Base-by-base conservation (phyloP, 2,329 filamentous ascomycete species). In the Xylaria sp. region DNA sequence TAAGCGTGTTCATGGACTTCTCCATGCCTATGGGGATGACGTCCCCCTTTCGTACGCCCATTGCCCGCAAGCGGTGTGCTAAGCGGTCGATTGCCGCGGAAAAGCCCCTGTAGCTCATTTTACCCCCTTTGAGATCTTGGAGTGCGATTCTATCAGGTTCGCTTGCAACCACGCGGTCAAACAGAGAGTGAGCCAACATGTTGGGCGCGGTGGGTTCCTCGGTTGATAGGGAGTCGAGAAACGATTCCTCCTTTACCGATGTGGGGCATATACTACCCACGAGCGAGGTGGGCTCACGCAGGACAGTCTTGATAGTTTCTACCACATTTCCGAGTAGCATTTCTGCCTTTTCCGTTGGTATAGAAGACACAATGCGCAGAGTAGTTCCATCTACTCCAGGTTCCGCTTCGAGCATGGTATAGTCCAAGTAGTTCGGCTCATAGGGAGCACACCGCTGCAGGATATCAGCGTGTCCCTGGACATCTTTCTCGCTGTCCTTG, bases 21-120 rank as follows among this genome's bases (percentile, higher is more conserved):
- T 62, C 50, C 18, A 68, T 61, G 24, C 47, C 57, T 1, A 69
- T 50, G 18, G 57, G 61, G 16, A 68, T 48, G 8, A 59, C 26
- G 2, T 22, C 42, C 18, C 40, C 61, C 47, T 47, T 22, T 18
- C 20, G 46, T 20, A 66, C 45, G 16, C 44, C 44, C 24, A n/a
- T 39, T 2, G 44, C 44, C 44, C 16, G 16, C 4, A 46, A 19
- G 18, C 11, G 21, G 17, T 38, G 34, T 26, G 24, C 24, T 26
- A 26, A 26, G 24, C 24, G 24, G 24, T 26, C 24, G 24, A 11
- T 26, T 11, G 24, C 11, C 24, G 24, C 24, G 11, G 24, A 26
- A 26, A 26, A 26, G 6, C 24, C 24, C 24, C 24, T 26, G 11
- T 26, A 26, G 24, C 24, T 44, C 26, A 24, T 22, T 34, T 44